phyloP scores from a whole-genome alignment of 2,329 filamentous ascomycete species.

The Beauveria sp. region DNA sequence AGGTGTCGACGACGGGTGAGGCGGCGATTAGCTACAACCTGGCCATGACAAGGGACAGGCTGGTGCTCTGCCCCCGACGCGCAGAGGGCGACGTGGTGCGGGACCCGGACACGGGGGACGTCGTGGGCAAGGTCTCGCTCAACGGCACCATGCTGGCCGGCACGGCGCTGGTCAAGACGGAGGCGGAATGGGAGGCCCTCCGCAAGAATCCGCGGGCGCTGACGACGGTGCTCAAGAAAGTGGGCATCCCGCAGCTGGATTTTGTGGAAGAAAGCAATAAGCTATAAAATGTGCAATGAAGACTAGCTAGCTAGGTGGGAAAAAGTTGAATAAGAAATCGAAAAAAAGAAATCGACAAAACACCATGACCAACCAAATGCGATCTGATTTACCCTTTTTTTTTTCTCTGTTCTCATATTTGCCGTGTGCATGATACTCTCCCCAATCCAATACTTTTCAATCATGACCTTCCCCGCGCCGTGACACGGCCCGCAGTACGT shows the following conservation, averaged over 20 bases:
- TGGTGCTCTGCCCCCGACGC: conserved; percentile 48
- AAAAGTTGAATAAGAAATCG: background rate
- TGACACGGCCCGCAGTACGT: background rate
- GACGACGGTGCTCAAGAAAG: conserved; percentile 17
- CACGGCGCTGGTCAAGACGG: conserved; percentile 54
- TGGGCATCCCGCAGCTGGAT: conserved; percentile 23
- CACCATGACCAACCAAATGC: background rate
- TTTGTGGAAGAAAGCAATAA: conserved; percentile 4
- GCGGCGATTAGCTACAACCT: conserved; percentile 57
- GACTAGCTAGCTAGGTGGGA: background rate
- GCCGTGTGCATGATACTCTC: background rate
- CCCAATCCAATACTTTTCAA: background rate
- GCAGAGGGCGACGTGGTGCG: conserved; percentile 39
- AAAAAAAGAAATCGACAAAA: background rate
- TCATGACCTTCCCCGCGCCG: background rate
- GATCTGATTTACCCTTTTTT: background rate
- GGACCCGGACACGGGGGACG: conserved; percentile 21
- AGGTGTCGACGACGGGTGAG: conserved; percentile 25
- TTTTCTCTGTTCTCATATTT: background rate
- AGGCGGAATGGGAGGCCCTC: conserved; percentile 49
- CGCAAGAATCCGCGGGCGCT: conserved; percentile 26
- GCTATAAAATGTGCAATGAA: background rate
- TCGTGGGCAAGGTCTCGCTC: conserved; percentile 39
- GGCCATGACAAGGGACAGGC: conserved; percentile 45
- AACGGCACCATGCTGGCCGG: conserved; percentile 59